These are phyloP conservation scores for Canariomyces notabilis DNA, from an alignment of 2,329 filamentous ascomycete genomes.

Conservation along the genomic window DNA sequence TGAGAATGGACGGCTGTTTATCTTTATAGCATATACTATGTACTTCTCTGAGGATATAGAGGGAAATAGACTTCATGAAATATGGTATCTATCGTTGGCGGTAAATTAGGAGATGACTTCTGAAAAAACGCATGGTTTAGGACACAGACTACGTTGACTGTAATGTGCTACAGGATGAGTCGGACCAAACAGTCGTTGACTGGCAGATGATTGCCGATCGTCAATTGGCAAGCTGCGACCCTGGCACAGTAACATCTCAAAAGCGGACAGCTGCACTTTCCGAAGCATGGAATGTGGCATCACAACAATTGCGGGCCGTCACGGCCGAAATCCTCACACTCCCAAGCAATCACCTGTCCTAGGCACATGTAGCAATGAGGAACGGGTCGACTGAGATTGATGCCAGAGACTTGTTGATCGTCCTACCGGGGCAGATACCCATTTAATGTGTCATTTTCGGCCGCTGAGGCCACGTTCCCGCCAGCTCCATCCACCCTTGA, in stretches of 20 bases:
- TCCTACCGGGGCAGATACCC: conserved; percentile 8
- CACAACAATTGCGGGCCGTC: not conserved
- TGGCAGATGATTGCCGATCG: no score
- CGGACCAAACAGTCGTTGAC: no score
- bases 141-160: no score
- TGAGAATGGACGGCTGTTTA: not conserved
- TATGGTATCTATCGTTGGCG: no score
- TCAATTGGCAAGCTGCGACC: no score
- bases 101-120: no score
- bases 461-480: conserved; percentile 3
- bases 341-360: no score
- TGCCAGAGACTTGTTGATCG: conserved; percentile 5
- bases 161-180: no score
- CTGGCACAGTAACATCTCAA: no score
- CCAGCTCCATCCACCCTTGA: conserved; percentile 7
- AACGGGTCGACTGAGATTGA: not conserved
- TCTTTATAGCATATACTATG: not conserved
- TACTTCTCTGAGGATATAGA: not conserved
- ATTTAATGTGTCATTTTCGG: conserved; percentile 1
- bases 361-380: not conserved
- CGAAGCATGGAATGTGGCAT: no score
- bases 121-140: no score
- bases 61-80: not conserved
- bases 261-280: no score
- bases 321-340: not conserved